These are phyloP conservation scores for Pharnaceum exiguum DNA, from an alignment of 148 eudicot species.

Conservation along the genomic window DNA sequence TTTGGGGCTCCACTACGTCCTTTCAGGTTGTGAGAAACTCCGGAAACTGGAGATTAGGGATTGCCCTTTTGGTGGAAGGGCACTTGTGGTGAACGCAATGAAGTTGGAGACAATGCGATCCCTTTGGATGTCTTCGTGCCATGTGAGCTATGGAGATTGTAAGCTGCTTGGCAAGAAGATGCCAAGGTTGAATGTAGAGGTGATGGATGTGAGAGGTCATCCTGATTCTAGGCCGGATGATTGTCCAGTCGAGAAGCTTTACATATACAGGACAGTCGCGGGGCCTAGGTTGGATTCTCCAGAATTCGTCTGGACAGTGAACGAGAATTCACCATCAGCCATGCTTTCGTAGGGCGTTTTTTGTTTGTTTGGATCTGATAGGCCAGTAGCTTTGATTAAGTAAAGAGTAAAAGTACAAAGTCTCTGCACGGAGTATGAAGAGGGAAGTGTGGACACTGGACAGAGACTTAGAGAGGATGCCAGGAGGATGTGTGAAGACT, in stretches of 20 bases:
- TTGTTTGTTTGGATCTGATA: too few relatives aligned
- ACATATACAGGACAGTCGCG: slow-evolving; percentile 67
- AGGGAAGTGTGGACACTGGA: too few relatives aligned
- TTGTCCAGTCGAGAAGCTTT: slow-evolving; percentile 64
- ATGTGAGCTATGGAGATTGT: slow-evolving; percentile 74
- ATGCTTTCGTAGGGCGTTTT: neutral
- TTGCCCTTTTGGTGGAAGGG: slow-evolving; percentile 84
- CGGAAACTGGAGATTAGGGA: slow-evolving; percentile 84
- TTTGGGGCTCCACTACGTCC: slow-evolving; percentile 66
- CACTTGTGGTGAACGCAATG: slow-evolving; percentile 63
- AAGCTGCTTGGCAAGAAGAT: slow-evolving; percentile 70
- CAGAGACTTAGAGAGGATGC: too few relatives aligned
- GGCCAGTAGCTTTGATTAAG: too few relatives aligned
- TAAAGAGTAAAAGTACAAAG: too few relatives aligned
- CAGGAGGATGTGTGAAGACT: neutral
- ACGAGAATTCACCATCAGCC: slow-evolving; percentile 4
- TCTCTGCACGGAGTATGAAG: too few relatives aligned
- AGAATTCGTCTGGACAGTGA: slow-evolving; percentile 52
- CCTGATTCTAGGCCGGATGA: slow-evolving; percentile 43
- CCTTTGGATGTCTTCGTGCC: slow-evolving; percentile 99
- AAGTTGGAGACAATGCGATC: slow-evolving; percentile 99
- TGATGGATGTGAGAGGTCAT: slow-evolving; percentile 67
- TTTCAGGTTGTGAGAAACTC: slow-evolving; percentile 82
- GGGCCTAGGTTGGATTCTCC: slow-evolving; percentile 80
- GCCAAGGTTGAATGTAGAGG: slow-evolving; percentile 86